Percentiles rank a stretch among this genome's conserved stretches.
Evolutionary conservation across 768 basidiomycete species (phyloP).

Genomic region (Suillus plorans): DNA sequence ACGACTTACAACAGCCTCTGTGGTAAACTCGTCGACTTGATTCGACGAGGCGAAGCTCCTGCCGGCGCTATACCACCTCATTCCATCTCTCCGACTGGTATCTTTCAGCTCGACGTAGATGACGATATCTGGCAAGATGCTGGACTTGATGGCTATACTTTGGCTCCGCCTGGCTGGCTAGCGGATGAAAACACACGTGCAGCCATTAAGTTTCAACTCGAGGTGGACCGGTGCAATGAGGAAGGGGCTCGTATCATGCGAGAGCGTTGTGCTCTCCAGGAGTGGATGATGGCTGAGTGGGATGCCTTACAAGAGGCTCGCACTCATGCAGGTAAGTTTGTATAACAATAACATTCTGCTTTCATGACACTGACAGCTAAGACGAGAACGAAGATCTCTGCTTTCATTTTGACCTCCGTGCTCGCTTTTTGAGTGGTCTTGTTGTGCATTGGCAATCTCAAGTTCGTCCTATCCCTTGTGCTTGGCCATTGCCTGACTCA

Average conservation of each 20-base stretch:
- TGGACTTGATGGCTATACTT: conserved; percentile 19
- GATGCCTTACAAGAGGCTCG: neutral
- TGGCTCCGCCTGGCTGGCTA: conserved; percentile 7
- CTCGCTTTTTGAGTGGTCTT: neutral
- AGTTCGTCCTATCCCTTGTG: neutral
- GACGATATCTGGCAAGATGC: conserved; percentile 36
- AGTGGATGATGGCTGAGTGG: conserved; percentile 32
- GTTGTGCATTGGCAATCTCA: neutral
- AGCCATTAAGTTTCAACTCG: conserved; percentile 3
- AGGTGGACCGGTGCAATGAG: conserved; percentile 27
- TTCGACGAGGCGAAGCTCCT: conserved; percentile 20
- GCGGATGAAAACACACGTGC: too few species aligned
- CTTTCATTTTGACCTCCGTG: neutral
- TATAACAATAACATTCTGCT: neutral
- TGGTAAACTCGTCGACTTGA: conserved; percentile 14
- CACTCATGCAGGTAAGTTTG: conserved; percentile 8
- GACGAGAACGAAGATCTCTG: neutral
- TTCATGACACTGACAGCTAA: neutral
- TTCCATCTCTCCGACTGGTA: conserved; percentile 16
- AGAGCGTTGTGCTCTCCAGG: conserved; percentile 21
- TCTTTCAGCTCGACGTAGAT: conserved; percentile 38
- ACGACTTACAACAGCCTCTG: conserved; percentile 30
- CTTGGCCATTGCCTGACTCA: neutral
- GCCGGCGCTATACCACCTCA: conserved; percentile 19
- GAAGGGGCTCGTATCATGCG: conserved; percentile 19